A percentile compares a stretch with the other conserved stretches of the same genome.
phyloP scores from a whole-genome alignment of 2,329 filamentous ascomycete genomes.

The Botrytis galanthina region DNA sequence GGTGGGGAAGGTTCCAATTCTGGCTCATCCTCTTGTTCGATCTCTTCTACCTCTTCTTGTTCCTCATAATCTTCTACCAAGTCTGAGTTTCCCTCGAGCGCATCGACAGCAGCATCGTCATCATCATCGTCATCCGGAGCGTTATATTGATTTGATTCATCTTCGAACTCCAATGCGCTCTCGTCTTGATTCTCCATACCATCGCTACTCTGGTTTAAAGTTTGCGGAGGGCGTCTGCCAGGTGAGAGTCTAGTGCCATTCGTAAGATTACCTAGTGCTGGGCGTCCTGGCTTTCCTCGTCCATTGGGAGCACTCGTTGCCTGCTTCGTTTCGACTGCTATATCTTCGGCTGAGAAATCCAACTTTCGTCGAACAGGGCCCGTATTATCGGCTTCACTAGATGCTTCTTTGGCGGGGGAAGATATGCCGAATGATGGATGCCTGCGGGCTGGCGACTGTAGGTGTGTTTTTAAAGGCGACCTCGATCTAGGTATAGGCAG shows the following conservation, averaged over 20 bases:
- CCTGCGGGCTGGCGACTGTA: constrained; percentile 39
- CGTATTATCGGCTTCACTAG: constrained; percentile 29
- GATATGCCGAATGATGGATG: constrained; percentile 37
- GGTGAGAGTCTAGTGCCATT: constrained; percentile 28
- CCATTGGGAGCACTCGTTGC: background rate
- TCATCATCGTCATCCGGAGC: constrained; percentile 30
- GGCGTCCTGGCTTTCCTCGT: constrained; percentile 19
- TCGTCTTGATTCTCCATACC: constrained; percentile 45
- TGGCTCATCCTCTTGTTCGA: constrained; percentile 24
- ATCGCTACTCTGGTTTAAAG: constrained; percentile 35
- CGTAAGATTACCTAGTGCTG: constrained; percentile 24
- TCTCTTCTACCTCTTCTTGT: constrained; percentile 19
- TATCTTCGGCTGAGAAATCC: constrained; percentile 36
- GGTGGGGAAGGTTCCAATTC: constrained; percentile 22
- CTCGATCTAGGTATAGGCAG: constrained; percentile 38
- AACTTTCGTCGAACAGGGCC: constrained; percentile 36
- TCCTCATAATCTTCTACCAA: constrained; percentile 21
- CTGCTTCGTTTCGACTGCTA: constrained; percentile 22
- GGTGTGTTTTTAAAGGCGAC: constrained; percentile 39
- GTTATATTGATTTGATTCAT: constrained; percentile 31
- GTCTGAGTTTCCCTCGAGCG: constrained; percentile 27
- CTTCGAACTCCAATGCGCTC: constrained; percentile 50
- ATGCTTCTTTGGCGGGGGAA: constrained; percentile 35
- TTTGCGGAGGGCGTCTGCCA: constrained; percentile 15
- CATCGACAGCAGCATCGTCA: constrained; percentile 38